Base-by-base conservation (phyloP, 768 basidiomycete genomes). In the Hortiboletus flavorubellus region DNA sequence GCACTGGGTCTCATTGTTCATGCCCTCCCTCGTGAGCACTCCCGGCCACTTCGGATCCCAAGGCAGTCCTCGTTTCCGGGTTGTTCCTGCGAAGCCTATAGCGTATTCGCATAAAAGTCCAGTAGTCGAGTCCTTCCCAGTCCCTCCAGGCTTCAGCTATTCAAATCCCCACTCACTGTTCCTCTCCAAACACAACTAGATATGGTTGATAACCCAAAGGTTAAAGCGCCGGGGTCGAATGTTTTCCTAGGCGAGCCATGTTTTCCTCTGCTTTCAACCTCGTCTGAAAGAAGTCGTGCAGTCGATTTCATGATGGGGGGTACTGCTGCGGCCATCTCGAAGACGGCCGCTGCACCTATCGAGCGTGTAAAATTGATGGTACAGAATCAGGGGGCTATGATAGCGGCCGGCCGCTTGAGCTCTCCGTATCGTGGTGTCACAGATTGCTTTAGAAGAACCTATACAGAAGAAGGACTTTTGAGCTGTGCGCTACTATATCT, bases 311-410 rank as follows among this genome's bases (percentile, higher is more conserved):
- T 73, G 64, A 72, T 72, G 69, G 73, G 72, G 12, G 72, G 73
- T 29, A 67, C 68, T 5, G 69, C 64, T 31, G 70, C 65, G 12
- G 59, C 64, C 49, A 75, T 76, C 51, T 73, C 72, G 31, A 76
- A 75, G 51, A 75, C 75, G 9, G 64, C 57, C 7, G 75, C 74
- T 6, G 74, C 75, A 35, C 74, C 74, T 37, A 75, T 75, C 45
- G 74, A 75, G 55, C 74, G 74, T 16, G 70, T 75, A 14, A 76
- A 76, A 49, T 55, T 75, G 34, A 57, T 74, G 49, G 71, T 74
- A 46, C 75, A 75, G 64, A 76, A 75, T 26, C 75, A 75, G 51
- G 71, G 73, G 31, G 65, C 73, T 14, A 74, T 73, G 64, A 58
- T 74, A 33, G 57, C 61, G 14, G 62, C 73, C 26, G 74, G 75